These are phyloP conservation scores for Trifolium fragiferum DNA, from an alignment of 306 rosid species.

Conservation along the genomic window DNA sequence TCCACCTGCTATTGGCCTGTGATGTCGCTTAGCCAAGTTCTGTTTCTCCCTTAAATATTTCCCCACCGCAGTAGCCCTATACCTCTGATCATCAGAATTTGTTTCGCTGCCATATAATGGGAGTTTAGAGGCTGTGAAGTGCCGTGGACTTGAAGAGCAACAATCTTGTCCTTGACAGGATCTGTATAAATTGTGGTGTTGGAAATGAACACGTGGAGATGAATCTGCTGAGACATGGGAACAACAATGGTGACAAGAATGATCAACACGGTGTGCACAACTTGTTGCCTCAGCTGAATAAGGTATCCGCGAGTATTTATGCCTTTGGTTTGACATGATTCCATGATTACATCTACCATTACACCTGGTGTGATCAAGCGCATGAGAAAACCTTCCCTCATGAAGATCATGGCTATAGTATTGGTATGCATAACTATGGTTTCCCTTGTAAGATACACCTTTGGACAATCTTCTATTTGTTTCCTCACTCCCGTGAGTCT, in stretches of 20 bases:
- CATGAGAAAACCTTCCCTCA: slow-evolving; percentile 52
- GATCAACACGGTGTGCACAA: slow-evolving; percentile 57
- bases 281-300: slow-evolving; percentile 71
- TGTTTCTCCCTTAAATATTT: slow-evolving; percentile 56
- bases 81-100: slow-evolving; percentile 54
- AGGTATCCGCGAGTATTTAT: slow-evolving; percentile 54
- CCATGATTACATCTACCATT: slow-evolving; percentile 53
- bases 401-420: slow-evolving; percentile 48
- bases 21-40: slow-evolving; percentile 61
- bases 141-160: slow-evolving; percentile 55
- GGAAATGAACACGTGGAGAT: slow-evolving; percentile 48
- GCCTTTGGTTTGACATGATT: slow-evolving; percentile 47
- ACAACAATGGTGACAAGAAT: slow-evolving; percentile 48
- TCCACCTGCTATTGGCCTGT: slow-evolving; percentile 81
- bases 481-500: slow-evolving; percentile 43
- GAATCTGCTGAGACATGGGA: slow-evolving; percentile 58
- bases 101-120: slow-evolving; percentile 50
- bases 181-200: slow-evolving; percentile 42
- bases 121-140: slow-evolving; percentile 47
- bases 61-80: slow-evolving; percentile 47
- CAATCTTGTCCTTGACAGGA: slow-evolving; percentile 49
- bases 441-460: slow-evolving; percentile 49
- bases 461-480: slow-evolving; percentile 49
- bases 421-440: slow-evolving; percentile 45
- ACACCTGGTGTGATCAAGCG: slow-evolving; percentile 46